Evolutionary conservation across 257 asterid genomes (phyloP).

Genomic region (Paulownia fortunei): DNA sequence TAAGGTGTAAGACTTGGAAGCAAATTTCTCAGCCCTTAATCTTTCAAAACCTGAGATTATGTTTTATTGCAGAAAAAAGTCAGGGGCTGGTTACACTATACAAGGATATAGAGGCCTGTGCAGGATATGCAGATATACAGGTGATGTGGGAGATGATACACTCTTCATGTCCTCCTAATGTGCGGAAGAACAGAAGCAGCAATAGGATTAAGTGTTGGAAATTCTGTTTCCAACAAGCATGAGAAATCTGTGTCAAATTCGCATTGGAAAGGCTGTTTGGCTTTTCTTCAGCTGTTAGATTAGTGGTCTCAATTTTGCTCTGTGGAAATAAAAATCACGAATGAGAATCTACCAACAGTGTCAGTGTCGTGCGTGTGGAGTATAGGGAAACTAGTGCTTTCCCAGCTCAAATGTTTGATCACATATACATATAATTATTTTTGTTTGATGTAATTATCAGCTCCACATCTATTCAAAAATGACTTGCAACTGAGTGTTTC

Average conservation of each 20-base stretch:
- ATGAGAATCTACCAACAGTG: not conserved
- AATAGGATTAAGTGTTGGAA: constrained; percentile 42
- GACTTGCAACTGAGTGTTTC: no score
- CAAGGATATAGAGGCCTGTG: constrained; percentile 72
- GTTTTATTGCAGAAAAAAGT: constrained; percentile 43
- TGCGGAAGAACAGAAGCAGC: constrained; percentile 32
- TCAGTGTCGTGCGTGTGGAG: not conserved
- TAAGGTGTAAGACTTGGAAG: not conserved
- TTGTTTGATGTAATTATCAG: not conserved
- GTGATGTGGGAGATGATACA: constrained; percentile 80
- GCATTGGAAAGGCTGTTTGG: not conserved
- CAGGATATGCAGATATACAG: constrained; percentile 63
- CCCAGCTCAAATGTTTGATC: not conserved
- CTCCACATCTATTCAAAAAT: not conserved
- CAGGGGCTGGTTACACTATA: constrained; percentile 50
- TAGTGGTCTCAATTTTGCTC: not conserved
- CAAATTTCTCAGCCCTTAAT: not conserved
- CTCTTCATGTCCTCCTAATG: constrained; percentile 40
- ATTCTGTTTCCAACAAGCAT: constrained; percentile 41
- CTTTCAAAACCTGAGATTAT: not conserved
- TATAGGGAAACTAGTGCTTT: not conserved
- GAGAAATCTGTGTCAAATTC: not conserved
- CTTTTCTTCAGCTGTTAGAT: not conserved
- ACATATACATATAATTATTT: not conserved
- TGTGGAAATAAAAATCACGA: not conserved